phyloP scores from a whole-genome alignment of 768 basidiomycete genomes.

The Ramaria sp. region DNA sequence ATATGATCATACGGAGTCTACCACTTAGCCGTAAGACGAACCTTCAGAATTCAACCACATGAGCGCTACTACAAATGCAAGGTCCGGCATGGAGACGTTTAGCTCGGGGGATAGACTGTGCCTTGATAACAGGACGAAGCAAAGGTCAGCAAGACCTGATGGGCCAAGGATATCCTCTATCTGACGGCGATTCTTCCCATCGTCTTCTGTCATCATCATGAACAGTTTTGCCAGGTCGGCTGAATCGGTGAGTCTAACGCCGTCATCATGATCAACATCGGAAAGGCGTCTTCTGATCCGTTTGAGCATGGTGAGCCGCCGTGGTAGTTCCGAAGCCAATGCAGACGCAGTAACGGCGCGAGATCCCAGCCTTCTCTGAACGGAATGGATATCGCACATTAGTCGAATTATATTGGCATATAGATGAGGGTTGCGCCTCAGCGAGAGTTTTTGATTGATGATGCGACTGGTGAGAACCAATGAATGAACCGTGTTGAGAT shows the following conservation, averaged over 20 bases:
- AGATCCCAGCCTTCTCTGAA: background rate
- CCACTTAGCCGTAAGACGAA: background rate
- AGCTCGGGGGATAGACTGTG: background rate
- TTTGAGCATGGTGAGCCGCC: background rate
- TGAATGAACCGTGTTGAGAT: background rate
- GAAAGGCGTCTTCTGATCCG: background rate
- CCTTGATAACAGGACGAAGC: background rate
- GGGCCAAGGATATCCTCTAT: background rate
- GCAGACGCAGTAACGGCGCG: background rate
- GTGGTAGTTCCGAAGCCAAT: slow-evolving; percentile 1
- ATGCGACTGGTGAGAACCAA: background rate
- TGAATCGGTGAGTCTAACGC: background rate
- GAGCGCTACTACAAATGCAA: background rate
- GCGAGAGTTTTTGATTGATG: background rate
- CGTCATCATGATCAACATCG: background rate
- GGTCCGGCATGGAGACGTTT: background rate
- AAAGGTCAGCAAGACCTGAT: background rate
- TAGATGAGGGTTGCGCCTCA: background rate
- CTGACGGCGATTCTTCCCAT: slow-evolving; percentile 3
- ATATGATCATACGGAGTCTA: background rate
- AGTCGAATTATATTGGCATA: background rate
- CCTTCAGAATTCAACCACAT: slow-evolving; percentile 5
- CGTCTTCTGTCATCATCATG: slow-evolving; percentile 4
- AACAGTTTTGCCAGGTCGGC: background rate
- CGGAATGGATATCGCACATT: background rate